Evolutionary conservation across 768 basidiomycete species (phyloP).

Genomic region (Russula olivacea): DNA sequence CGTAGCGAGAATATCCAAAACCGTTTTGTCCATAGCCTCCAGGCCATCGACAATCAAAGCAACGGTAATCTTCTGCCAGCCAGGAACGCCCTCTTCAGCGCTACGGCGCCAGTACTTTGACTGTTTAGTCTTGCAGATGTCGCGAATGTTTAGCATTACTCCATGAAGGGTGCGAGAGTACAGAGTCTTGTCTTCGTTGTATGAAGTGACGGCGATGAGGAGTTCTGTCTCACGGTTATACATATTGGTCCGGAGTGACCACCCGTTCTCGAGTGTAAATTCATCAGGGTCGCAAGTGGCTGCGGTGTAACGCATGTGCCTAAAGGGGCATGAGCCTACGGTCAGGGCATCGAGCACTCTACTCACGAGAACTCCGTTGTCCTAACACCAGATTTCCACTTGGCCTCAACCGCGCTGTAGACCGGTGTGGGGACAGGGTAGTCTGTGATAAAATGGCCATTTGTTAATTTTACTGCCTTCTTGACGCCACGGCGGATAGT

Average conservation of each 20-base stretch:
- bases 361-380: constrained; percentile 90
- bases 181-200: constrained; percentile 90
- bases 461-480: constrained; percentile 89
- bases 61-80: constrained; percentile 89
- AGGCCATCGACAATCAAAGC: constrained; percentile 90
- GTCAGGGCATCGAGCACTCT: no score
- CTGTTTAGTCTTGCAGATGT: constrained; percentile 94
- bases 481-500: constrained; percentile 90
- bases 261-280: constrained; percentile 73
- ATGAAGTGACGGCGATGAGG: constrained; percentile 89
- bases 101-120: constrained; percentile 85
- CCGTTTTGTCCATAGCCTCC: constrained; percentile 92
- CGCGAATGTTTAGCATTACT: constrained; percentile 95
- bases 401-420: constrained; percentile 72
- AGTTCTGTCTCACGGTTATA: constrained; percentile 90
- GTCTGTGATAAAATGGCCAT: constrained; percentile 89
- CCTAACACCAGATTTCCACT: constrained; percentile 56
- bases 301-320: constrained; percentile 92
- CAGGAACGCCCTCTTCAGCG: constrained; percentile 78
- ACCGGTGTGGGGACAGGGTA: constrained; percentile 85
- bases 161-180: constrained; percentile 89
- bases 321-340: constrained; percentile 27
- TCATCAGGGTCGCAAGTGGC: constrained; percentile 91
- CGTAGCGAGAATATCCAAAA: constrained; percentile 82
- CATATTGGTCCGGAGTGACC: constrained; percentile 74